Base-by-base conservation (phyloP, 2,329 filamentous ascomycete species). In the Ophiostoma triangulosporum region DNA sequence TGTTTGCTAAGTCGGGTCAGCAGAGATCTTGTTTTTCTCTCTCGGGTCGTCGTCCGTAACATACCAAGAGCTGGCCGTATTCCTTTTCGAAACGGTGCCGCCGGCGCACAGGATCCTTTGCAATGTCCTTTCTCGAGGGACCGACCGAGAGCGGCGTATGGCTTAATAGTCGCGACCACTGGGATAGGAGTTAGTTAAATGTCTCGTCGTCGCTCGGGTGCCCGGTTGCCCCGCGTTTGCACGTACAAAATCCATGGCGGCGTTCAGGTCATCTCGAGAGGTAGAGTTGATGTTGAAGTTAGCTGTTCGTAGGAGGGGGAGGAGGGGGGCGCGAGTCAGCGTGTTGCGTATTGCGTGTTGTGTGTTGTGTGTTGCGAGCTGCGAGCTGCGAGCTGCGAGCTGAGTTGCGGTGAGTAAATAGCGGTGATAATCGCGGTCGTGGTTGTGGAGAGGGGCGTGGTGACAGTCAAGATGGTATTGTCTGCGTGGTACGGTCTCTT, bases 161-260 rank as follows among this genome's bases (percentile, higher is more conserved):
- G 65, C 78, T 80, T 70, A 84, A 70, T 69, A 84, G 73, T 68
- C 80, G 78, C 70, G 79, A 79, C 80, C 80, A 84, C 80, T 84
- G 61, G 29, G 3, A n/a, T 14, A 43, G 26, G n/a, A 8, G 53
- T 51, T 29, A 55, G 53, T 26, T n/a, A 8, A 35, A 45, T 26
- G 11, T 43, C 20, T 12, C 11, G 11, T 43, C 20, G 20, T 43
- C 14, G 20, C 26, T 15, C 12, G 27, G 6, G 11, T 48, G 26
- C 8, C 17, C 17, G 33, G 24, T 12, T 9, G 3, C 22, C 22
- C 24, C 29, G 31, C 20, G 49, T 27, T 17, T 20, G 27, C 50
- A 66, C 75, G 69, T 59, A 79, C 76, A 70, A 79, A 79, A 67
- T 79, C 76, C 76, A 79, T 79, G 64, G 63, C 67, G 66, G 65